Evolutionary conservation across 805 yeast species (phyloP), one percentile per base, ranked within the genome.

Genomic region (Wickerhamiella sorbophila): DNA sequence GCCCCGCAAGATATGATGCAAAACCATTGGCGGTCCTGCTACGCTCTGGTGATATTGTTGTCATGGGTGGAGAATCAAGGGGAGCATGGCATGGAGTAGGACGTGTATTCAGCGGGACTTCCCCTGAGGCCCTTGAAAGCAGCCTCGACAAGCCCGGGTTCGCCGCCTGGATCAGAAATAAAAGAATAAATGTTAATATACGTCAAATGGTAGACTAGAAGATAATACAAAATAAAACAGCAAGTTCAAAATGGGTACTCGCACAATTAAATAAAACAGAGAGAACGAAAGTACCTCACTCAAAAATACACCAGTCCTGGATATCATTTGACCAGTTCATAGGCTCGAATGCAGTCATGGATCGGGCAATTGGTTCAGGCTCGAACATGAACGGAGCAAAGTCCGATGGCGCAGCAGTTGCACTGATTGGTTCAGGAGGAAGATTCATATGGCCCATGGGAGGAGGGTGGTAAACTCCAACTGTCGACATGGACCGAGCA

Each of bases 61-160:
- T 66, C 5, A 65, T 66, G 71, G 60, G 66, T 8, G 69, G 65
- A 5, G 49, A 42, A n/a, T 43, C 64, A 4, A 47, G 70, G 17
- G 42, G 44, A 20, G 71, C 71, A 3, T 65, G 47, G 50, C 70
- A 66, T 41, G 70, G 70, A 1, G 63, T 65, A 3, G 64, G 65
- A 12, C 52, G 58, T n/a, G 63, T 65, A 4, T 63, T 59, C 44
- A 44, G 44, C 3, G 50, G 42, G 12, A 55, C 67, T 1, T 43
- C 61, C n/a, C 69, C 69, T 0, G 45, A 37, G 5, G 48, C 50
- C 17, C 45, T 59, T 5, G 40, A 31, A 4, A 31, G 9, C 14
- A 33, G 33, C 31, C 21, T 38, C 26, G 53, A 46, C 27, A 36
- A 37, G 32, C 9, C 36, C 9, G 42, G 33, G 9, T 55, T 54